Base-by-base conservation (phyloP, 148 eudicot species). In the Cornus suecica region DNA sequence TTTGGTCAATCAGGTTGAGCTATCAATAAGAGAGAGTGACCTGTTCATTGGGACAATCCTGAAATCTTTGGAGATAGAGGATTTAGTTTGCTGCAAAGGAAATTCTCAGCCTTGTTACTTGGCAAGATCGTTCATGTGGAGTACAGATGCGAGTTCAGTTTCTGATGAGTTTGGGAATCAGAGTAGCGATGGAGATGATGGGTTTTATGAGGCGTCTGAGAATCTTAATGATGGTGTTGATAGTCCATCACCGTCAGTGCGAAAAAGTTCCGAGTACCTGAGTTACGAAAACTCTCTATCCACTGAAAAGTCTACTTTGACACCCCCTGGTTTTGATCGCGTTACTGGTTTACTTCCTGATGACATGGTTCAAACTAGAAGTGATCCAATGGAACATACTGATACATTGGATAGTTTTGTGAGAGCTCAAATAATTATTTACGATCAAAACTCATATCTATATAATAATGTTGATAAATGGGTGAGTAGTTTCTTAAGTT, bases 1-100 rank as follows among this genome's bases (percentile, higher is more conserved):
- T 80, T 65, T 69, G 63, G 73, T 32, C 60, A 66, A 77, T 75
- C 91, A 95, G 99, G 94, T 95, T 65, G 99, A 95, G 72, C 81
- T 92, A 73, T 89, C 93, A 10, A 85, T 91, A 32, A 88, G 85
- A 79, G 97, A 69, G 54, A 88, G 83, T 83, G 97, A 95, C 80
- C 91, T 95, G 85, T 90, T 91, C 84, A 85, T 95, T 68, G 99
- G 99, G 60, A 91, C 91, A 70, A 85, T 95, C 54, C 88, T 95
- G 74, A 90, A 91, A 80, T 91, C 97, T 24, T 85, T 95, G 80
- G 99, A 95, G 86, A 79, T 95, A 62, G 99, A 91, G 83, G 99
- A 95, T 83, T 81, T 92, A 83, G 88, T 92, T 70, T 85, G 89
- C 82, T 69, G 80, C 73, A 80, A 79, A 65, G 83, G 88, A 69